These are phyloP conservation scores for Priceomyces fermenticarens DNA, from an alignment of 805 yeast genomes.

Conservation along the genomic window DNA sequence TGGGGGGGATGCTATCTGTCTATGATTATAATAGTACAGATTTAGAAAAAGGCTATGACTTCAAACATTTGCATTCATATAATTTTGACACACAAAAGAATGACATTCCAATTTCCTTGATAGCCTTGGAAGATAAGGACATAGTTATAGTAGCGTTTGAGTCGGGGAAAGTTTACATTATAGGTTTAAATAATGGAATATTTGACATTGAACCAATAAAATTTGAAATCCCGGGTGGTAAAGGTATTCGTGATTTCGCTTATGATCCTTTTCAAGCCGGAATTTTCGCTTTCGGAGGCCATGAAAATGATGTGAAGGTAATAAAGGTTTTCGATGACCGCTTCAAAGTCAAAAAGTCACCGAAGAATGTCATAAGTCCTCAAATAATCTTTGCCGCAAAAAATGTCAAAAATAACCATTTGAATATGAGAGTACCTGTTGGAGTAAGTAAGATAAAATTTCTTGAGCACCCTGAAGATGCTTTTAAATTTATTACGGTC, in stretches of 20 bases:
- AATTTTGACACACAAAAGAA: slow-evolving; percentile 17
- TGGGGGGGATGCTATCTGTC: slow-evolving; percentile 40
- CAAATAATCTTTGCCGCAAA: slow-evolving; percentile 62
- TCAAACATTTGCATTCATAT: slow-evolving; percentile 31
- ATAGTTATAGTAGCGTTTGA: slow-evolving; percentile 45
- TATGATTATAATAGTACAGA: slow-evolving; percentile 25
- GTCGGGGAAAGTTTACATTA: slow-evolving; percentile 41
- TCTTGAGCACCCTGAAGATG: slow-evolving; percentile 30
- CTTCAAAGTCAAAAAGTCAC: slow-evolving; percentile 9
- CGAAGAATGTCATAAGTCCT: slow-evolving; percentile 19
- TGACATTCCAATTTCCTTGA: slow-evolving; percentile 32
- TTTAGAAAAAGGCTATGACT: slow-evolving; percentile 39
- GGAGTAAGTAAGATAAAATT: slow-evolving; percentile 66
- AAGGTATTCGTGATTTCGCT: slow-evolving; percentile 48
- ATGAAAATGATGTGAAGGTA: slow-evolving; percentile 68
- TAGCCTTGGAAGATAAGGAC: slow-evolving; percentile 24
- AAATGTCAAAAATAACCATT: slow-evolving; percentile 75
- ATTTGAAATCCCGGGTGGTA: slow-evolving; percentile 33
- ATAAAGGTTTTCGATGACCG: slow-evolving; percentile 32
- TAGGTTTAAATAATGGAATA: slow-evolving; percentile 24
- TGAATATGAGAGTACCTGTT: slow-evolving; percentile 80
- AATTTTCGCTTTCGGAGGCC: slow-evolving; percentile 80
- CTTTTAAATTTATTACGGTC: slow-evolving; percentile 57
- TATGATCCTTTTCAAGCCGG: slow-evolving; percentile 47
- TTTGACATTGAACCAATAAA: slow-evolving; percentile 29